phyloP scores from a whole-genome alignment of 352 stramenopile species.

The Globisporangium solare region DNA sequence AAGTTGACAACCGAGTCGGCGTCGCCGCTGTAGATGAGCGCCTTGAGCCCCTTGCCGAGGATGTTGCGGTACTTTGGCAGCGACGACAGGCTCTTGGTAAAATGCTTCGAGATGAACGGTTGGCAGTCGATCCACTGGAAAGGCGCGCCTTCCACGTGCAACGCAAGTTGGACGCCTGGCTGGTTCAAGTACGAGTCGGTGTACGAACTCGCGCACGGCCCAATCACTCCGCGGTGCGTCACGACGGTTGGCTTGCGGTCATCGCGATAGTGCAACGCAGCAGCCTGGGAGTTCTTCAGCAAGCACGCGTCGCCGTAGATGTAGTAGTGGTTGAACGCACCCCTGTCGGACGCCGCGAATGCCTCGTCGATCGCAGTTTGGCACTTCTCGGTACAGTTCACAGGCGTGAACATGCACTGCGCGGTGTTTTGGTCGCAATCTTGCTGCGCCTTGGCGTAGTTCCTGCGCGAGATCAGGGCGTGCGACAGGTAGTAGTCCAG shows the following conservation, averaged over 20 bases:
- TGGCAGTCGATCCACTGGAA: constrained; percentile 60
- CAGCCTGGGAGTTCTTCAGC: constrained; percentile 44
- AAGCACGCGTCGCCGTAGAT: constrained; percentile 71
- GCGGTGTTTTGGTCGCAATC: constrained; percentile 45
- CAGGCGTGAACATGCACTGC: constrained; percentile 55
- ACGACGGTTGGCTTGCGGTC: constrained; percentile 17
- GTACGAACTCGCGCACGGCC: constrained; percentile 51
- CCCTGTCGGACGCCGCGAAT: constrained; percentile 30
- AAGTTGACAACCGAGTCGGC: constrained; percentile 78
- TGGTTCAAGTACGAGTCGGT: constrained; percentile 47
- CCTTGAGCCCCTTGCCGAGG: constrained; percentile 36
- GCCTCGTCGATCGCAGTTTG: constrained; percentile 37
- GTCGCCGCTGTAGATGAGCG: constrained; percentile 67
- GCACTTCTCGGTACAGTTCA: constrained; percentile 43
- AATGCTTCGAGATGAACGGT: constrained; percentile 28
- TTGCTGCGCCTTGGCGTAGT: constrained; percentile 51
- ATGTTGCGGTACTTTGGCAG: constrained; percentile 62
- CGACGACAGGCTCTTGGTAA: constrained; percentile 13
- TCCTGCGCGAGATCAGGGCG: constrained; percentile 58
- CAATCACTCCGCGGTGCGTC: constrained; percentile 45
- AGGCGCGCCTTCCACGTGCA: constrained; percentile 45
- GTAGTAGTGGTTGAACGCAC: constrained; percentile 60
- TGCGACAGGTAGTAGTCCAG: constrained; percentile 81
- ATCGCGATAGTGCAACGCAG: constrained; percentile 26
- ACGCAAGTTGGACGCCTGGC: constrained; percentile 40